Percentiles rank a stretch among this genome's conserved stretches.
Evolutionary conservation across 2,329 filamentous ascomycete species (phyloP).

Genomic region (Trichoderma sp.): DNA sequence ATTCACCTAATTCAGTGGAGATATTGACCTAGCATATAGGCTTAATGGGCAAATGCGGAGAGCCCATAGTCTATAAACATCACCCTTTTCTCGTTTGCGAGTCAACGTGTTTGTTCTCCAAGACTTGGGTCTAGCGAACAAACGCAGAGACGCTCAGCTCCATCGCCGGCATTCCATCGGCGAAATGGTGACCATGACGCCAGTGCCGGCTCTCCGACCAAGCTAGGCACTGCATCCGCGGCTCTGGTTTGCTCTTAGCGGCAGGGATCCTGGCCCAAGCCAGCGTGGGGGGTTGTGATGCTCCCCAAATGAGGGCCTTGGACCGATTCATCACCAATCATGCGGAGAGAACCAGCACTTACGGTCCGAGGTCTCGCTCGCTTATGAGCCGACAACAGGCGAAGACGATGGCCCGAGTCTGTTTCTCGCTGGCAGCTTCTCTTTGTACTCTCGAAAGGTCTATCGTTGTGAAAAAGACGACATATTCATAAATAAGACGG

Average conservation of each 20-base stretch:
- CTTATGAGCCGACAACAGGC: not conserved
- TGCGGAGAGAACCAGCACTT: not conserved
- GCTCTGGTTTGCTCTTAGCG: constrained; percentile 19
- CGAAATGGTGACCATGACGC: constrained; percentile 23
- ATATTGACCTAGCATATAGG: constrained; percentile 10
- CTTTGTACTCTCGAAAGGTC: no score
- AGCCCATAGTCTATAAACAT: not conserved
- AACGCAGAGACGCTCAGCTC: not conserved
- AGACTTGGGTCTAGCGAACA: not conserved
- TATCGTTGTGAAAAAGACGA: not conserved
- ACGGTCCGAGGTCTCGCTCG: not conserved
- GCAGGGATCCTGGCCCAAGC: constrained; percentile 4
- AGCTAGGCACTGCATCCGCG: constrained; percentile 13
- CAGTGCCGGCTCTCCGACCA: constrained; percentile 17
- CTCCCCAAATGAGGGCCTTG: constrained; percentile 8
- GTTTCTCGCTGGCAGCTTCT: not conserved
- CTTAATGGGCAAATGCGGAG: constrained; percentile 24
- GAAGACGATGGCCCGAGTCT: not conserved
- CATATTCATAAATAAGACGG: not conserved
- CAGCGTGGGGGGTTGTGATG: constrained; percentile 10
- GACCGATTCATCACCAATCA: constrained; percentile 2
- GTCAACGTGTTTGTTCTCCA: not conserved
- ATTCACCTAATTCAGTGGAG: constrained; percentile 23
- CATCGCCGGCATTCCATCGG: constrained; percentile 25
- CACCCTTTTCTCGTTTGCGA: not conserved